Evolutionary conservation across 257 asterid genomes (phyloP).

Genomic region (Nicotiana paniculata): DNA sequence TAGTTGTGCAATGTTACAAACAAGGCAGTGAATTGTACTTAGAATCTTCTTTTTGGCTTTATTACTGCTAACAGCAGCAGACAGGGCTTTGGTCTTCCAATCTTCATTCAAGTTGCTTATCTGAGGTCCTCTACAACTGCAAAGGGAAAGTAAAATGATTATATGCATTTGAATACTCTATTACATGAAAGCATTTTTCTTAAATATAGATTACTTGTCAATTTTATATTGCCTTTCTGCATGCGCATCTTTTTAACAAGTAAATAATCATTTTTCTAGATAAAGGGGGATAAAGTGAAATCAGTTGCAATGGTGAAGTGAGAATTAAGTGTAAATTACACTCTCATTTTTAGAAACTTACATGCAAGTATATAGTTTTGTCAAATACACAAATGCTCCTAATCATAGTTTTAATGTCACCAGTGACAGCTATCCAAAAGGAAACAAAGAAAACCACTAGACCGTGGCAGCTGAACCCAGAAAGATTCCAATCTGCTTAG

Average conservation of each 20-base stretch:
- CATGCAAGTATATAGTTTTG: neutral
- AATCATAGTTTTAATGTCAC: neutral
- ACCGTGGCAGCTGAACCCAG: neutral
- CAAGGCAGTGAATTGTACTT: neutral
- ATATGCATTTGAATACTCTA: neutral
- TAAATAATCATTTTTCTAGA: neutral
- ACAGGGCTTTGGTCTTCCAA: neutral
- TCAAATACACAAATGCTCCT: neutral
- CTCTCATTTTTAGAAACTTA: neutral
- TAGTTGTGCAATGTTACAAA: neutral
- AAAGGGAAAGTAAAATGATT: neutral
- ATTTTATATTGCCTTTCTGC: neutral
- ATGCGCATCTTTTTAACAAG: neutral
- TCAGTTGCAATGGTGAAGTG: neutral
- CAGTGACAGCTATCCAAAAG: neutral
- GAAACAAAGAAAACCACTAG: neutral
- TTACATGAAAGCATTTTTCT: neutral
- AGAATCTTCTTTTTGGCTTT: neutral
- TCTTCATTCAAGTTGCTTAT: neutral
- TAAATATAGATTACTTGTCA: neutral
- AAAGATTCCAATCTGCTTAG: neutral
- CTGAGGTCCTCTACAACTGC: neutral
- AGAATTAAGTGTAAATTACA: neutral
- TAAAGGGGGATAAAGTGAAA: neutral
- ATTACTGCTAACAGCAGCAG: neutral